Percentiles rank a stretch among this genome's conserved stretches.
These are phyloP conservation scores for Alternaria solani DNA, from an alignment of 2,329 filamentous ascomycete species.

Conservation along the genomic window DNA sequence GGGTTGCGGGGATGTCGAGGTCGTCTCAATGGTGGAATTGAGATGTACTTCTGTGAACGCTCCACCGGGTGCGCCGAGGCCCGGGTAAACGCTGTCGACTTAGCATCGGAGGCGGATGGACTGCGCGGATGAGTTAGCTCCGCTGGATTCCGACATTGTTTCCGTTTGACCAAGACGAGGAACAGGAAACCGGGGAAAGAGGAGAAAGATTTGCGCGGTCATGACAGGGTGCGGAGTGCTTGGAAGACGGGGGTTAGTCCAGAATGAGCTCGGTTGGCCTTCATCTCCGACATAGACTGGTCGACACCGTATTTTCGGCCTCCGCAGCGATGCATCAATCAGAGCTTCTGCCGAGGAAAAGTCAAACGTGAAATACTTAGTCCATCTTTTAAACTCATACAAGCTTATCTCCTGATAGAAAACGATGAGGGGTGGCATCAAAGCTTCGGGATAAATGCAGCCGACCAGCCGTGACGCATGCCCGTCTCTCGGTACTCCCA, in stretches of 20 bases:
- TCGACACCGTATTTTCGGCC: slow-evolving; percentile 1
- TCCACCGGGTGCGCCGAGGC: slow-evolving; percentile 16
- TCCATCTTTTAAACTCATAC: not conserved
- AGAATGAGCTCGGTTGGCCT: not conserved
- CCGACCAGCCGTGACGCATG: not conserved
- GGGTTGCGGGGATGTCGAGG: slow-evolving; percentile 14
- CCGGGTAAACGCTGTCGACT: slow-evolving; percentile 14
- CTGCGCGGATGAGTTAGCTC: slow-evolving; percentile 15
- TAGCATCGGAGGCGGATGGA: slow-evolving; percentile 15
- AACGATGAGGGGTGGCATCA: not conserved
- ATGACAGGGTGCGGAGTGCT: slow-evolving; percentile 4
- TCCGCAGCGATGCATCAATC: not conserved
- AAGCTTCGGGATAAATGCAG: slow-evolving; percentile 1
- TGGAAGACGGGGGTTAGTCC: not conserved
- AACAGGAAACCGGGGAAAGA: slow-evolving; percentile 7
- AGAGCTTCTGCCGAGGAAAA: not conserved
- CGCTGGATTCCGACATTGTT: not conserved
- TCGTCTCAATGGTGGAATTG: slow-evolving; percentile 23
- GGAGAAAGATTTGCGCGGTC: slow-evolving; percentile 1
- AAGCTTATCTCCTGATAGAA: not conserved
- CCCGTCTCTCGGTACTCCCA: not conserved
- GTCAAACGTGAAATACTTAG: not conserved
- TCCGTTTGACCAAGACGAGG: slow-evolving; percentile 1
- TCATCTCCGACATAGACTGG: not conserved
- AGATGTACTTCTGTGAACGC: slow-evolving; percentile 11